Evolutionary conservation across 331 rosid species (phyloP), one percentile per base, ranked within the genome.

Genomic region (Quercus phellos): DNA sequence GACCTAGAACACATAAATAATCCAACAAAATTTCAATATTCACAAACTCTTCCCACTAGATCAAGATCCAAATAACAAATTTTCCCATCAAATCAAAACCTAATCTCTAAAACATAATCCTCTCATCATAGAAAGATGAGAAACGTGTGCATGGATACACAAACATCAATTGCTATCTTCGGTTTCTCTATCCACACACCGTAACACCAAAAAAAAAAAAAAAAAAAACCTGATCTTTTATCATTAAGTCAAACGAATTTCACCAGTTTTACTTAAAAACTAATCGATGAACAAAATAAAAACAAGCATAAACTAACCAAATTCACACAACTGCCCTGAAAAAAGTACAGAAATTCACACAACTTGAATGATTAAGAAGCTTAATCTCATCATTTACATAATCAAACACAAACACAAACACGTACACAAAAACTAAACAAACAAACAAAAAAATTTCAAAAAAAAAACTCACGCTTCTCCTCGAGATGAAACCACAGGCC

Each of bases 391-490:
- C 42, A 78, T 74, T 61, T 63, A 81, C 38, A 38, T 51, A 73
- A 69, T 73, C 85, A 81, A 80, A 72, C 81, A 81, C 58, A 5
- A 70, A 16, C 60, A 64, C 22, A 70, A 30, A 30, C 32, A 24
- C 26, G 26, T 80, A 38, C 34, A 79, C 14, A 34, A 34, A 66
- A 66, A 32, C n/a, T 43, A 84, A 80, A 55, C 27, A 51, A 74
- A 73, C 76, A 42, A 78, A 59, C 56, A 59, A 56, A 14, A 72
- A 82, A 78, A 74, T 51, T 43, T 12, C 26, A 13, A 60, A 55
- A 77, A 51, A 66, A 73, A 60, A 26, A 78, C 90, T 85, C 67
- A 94, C 97, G 86, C 74, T 84, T 94, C 97, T 81, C 90, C 93
- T 81, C 97, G 88, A 16, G 93, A 79, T 58, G 95, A 79, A 53